Percentiles rank a stretch among this genome's conserved stretches.
Evolutionary conservation across 2,329 filamentous ascomycete species (phyloP).

Genomic region (Pseudogymnoascus sp.): DNA sequence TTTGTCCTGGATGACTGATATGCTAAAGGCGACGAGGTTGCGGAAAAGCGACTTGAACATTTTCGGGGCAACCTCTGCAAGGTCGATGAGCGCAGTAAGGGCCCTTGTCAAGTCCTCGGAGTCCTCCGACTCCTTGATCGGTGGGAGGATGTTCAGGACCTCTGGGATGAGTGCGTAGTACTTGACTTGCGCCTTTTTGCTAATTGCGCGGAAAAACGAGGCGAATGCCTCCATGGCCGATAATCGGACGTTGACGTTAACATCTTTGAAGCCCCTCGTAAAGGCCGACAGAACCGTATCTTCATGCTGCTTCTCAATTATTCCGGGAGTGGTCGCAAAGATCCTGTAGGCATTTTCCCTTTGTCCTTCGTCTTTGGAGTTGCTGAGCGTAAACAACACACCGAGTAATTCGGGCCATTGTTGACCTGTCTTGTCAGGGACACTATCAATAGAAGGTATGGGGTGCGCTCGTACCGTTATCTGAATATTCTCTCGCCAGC

Average conservation of each 20-base stretch:
- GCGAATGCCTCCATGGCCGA: conserved; percentile 96
- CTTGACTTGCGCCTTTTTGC: conserved; percentile 80
- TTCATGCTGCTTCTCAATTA: conserved; percentile 94
- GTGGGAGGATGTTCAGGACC: conserved; percentile 87
- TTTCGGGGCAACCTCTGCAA: conserved; percentile 88
- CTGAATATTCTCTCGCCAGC: conserved; percentile 87
- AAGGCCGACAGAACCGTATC: conserved; percentile 85
- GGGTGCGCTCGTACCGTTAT: conserved; percentile 60
- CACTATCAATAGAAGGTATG: conserved; percentile 12
- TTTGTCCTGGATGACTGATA: conserved; percentile 93
- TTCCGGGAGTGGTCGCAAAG: conserved; percentile 87
- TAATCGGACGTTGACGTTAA: conserved; percentile 65
- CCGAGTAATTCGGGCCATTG: conserved; percentile 85
- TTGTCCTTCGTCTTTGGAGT: conserved; percentile 73
- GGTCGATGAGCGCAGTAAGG: conserved; percentile 82
- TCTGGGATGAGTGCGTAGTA: conserved; percentile 84
- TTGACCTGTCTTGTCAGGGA: conserved; percentile 55
- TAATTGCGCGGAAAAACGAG: conserved; percentile 86
- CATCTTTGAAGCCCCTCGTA: conserved; percentile 84
- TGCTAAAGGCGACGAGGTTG: conserved; percentile 84
- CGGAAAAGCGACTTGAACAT: conserved; percentile 97
- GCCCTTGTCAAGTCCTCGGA: conserved; percentile 88
- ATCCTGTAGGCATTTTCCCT: conserved; percentile 92
- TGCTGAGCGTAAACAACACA: conserved; percentile 82
- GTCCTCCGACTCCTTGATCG: conserved; percentile 84